These are phyloP conservation scores for Anthracocystis panici-leucophaei DNA, from an alignment of 1,284 basidiomycete species.

Conservation along the genomic window DNA sequence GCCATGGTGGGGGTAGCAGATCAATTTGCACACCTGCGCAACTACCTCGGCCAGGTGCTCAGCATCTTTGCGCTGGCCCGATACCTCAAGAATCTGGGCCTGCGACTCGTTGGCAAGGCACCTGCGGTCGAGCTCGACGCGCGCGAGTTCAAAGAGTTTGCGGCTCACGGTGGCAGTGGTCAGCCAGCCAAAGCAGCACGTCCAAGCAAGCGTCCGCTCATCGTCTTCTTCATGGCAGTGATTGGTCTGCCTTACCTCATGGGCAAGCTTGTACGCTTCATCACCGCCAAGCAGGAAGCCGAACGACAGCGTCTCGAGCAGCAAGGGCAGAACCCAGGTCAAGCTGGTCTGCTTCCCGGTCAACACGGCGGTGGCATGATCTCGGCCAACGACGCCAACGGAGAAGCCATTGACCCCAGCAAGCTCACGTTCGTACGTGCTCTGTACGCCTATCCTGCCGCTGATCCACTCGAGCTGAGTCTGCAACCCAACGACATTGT, in stretches of 20 bases:
- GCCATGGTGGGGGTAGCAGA: conserved; percentile 98
- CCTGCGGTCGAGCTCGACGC: conserved; percentile 62
- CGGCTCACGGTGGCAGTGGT: conserved; percentile 45
- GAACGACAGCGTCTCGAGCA: conserved; percentile 68
- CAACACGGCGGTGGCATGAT: conserved; percentile 71
- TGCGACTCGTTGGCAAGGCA: conserved; percentile 58
- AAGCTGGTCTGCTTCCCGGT: conserved; percentile 75
- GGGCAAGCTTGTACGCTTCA: conserved; percentile 85
- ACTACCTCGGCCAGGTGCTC: conserved; percentile 92
- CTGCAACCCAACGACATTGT: conserved; percentile 93
- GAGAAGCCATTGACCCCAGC: conserved; percentile 71
- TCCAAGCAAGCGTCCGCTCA: conserved; percentile 84
- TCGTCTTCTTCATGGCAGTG: conserved; percentile 95
- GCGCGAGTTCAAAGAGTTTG: conserved; percentile 66
- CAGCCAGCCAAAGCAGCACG: conserved; percentile 44
- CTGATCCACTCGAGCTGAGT: conserved; percentile 79
- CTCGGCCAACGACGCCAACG: conserved; percentile 56
- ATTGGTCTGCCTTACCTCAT: conserved; percentile 94
- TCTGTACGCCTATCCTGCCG: conserved; percentile 79
- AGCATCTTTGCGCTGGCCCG: conserved; percentile 86
- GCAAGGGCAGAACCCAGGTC: conserved; percentile 68
- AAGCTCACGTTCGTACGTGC: conserved; percentile 88
- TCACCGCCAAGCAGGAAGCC: conserved; percentile 76
- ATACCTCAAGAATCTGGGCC: conserved; percentile 76
- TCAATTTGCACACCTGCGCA: conserved; percentile 89